phyloP scores from a whole-genome alignment of 2,329 filamentous ascomycete genomes.

The Neofusicoccum kwambonambiense region DNA sequence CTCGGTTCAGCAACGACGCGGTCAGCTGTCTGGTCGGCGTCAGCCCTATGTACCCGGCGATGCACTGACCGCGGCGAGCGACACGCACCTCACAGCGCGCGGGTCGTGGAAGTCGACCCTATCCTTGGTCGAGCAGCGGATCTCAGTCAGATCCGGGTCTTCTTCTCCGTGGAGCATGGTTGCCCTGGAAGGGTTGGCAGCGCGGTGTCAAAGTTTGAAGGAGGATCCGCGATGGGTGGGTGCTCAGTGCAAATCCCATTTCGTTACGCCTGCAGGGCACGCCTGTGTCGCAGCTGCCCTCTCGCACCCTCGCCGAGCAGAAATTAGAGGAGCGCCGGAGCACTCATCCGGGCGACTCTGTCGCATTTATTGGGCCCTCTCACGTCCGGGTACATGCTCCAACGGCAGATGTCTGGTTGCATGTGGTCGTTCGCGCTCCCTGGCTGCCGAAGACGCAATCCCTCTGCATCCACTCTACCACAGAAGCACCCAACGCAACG shows the following conservation, averaged over 20 bases:
- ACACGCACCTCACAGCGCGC: conserved; percentile 64
- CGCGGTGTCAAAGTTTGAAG: conserved; percentile 16
- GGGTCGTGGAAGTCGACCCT: conserved; percentile 81
- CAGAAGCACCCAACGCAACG: too few species aligned
- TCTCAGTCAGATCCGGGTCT: conserved; percentile 14
- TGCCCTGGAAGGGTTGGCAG: background rate
- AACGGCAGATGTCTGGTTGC: too few species aligned
- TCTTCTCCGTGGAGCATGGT: conserved; percentile 11
- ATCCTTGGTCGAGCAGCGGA: conserved; percentile 40
- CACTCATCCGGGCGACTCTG: too few species aligned
- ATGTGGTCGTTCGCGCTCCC: too few species aligned
- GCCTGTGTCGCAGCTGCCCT: background rate
- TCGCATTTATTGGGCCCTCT: too few species aligned
- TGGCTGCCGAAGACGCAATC: too few species aligned
- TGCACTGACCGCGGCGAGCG: background rate
- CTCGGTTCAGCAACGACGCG: conserved; percentile 69
- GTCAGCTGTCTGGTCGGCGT: conserved; percentile 59
- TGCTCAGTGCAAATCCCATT: conserved; percentile 15
- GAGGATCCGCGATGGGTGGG: conserved; percentile 15
- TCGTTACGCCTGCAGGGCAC: background rate
- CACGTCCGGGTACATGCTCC: too few species aligned
- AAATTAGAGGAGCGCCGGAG: too few species aligned
- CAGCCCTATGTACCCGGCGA: conserved; percentile 8
- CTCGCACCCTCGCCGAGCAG: background rate
- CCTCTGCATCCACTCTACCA: too few species aligned